Evolutionary conservation across 2,329 filamentous ascomycete genomes (phyloP).

Genomic region (Xylariaceae sp.): DNA sequence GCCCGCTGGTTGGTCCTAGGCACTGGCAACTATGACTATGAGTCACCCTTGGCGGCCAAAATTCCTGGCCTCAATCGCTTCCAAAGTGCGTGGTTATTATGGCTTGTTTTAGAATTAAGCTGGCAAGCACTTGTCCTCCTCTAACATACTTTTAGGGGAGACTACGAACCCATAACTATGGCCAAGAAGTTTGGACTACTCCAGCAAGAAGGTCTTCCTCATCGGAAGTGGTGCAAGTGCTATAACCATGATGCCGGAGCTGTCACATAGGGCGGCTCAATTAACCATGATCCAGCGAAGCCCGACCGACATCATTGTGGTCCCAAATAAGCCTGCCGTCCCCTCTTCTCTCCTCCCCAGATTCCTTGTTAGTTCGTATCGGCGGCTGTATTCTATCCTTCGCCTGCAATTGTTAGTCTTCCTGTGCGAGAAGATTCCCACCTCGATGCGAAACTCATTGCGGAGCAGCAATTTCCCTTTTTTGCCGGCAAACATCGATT

Average conservation of each 20-base stretch:
- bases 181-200: slow-evolving; percentile 66
- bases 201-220: slow-evolving; percentile 65
- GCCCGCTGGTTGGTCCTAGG: slow-evolving; percentile 60
- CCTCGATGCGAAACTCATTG: slow-evolving; percentile 37
- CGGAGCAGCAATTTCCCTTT: slow-evolving; percentile 43
- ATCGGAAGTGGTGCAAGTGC: slow-evolving; percentile 79
- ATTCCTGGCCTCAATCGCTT: slow-evolving; percentile 62
- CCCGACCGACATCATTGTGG: slow-evolving; percentile 59
- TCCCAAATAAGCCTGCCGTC: slow-evolving; percentile 48
- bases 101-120: too few species aligned
- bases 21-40: slow-evolving; percentile 64
- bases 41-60: slow-evolving; percentile 47
- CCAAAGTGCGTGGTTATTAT: too few species aligned
- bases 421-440: slow-evolving; percentile 50
- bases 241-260: slow-evolving; percentile 69
- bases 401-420: slow-evolving; percentile 5
- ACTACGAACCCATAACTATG: slow-evolving; percentile 70
- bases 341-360: slow-evolving; percentile 10
- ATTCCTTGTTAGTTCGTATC: background rate
- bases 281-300: slow-evolving; percentile 82
- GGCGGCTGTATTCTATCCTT: slow-evolving; percentile 10
- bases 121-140: too few species aligned
- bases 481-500: slow-evolving; percentile 38
- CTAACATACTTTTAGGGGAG: too few species aligned
- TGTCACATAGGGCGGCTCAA: slow-evolving; percentile 61